phyloP scores from a whole-genome alignment of 306 rosid species.

The Glycine latifolia region DNA sequence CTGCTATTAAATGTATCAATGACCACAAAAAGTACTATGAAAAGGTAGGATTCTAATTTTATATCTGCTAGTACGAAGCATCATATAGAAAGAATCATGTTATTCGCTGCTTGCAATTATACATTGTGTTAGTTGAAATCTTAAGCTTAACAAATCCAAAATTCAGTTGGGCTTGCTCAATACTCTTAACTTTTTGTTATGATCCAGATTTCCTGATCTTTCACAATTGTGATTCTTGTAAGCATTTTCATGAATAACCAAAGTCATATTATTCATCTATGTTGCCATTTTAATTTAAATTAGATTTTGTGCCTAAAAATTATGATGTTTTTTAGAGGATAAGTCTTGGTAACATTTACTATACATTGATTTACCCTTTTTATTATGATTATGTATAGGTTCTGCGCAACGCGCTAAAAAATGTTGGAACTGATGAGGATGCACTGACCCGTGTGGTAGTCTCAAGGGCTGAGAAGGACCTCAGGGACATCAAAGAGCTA shows the following conservation, averaged over 20 bases:
- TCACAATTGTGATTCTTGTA: background rate
- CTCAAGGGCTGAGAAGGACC: slow-evolving; percentile 65
- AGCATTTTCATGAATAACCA: slow-evolving; percentile 8
- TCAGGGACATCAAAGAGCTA: slow-evolving; percentile 66
- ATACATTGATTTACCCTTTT: background rate
- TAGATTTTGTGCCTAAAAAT: background rate
- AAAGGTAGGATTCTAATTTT: slow-evolving; percentile 54
- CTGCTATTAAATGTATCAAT: slow-evolving; percentile 65
- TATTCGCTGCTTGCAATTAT: background rate
- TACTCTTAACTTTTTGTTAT: background rate
- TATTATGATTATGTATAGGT: slow-evolving; percentile 42
- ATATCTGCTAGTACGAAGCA: background rate
- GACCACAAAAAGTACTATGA: slow-evolving; percentile 76
- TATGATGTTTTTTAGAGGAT: background rate
- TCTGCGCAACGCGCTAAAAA: slow-evolving; percentile 65
- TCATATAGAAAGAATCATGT: too few relatives aligned
- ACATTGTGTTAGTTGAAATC: background rate
- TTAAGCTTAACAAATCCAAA: background rate
- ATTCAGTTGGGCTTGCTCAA: background rate
- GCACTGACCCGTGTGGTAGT: slow-evolving; percentile 75
- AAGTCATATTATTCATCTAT: background rate
- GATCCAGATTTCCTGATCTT: background rate
- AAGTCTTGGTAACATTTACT: background rate
- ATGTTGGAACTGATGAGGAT: slow-evolving; percentile 68
- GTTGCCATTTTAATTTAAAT: background rate